These are phyloP conservation scores for Debaryomyces maramus DNA, from an alignment of 805 yeast species.

Conservation along the genomic window DNA sequence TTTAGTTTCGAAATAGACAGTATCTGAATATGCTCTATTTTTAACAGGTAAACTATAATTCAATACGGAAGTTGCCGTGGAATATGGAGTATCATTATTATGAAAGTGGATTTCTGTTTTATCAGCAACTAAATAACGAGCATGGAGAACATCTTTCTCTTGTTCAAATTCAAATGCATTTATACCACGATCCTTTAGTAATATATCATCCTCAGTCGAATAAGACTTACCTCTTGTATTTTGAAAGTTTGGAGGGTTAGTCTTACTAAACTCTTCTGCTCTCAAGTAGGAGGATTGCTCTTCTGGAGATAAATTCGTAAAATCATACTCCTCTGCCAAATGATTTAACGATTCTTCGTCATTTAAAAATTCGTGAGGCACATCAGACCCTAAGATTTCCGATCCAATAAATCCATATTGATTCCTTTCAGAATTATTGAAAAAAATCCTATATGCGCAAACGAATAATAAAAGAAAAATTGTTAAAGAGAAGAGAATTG, in stretches of 20 bases:
- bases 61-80: conserved; percentile 39
- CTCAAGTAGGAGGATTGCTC: conserved; percentile 37
- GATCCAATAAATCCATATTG: conserved; percentile 14
- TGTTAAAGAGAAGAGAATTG: conserved; percentile 9
- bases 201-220: conserved; percentile 27
- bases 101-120: conserved; percentile 36
- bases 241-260: conserved; percentile 32
- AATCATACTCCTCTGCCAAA: conserved; percentile 39
- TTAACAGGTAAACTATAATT: conserved; percentile 41
- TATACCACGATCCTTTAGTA: conserved; percentile 38
- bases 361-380: conserved; percentile 40
- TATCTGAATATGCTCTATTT: conserved; percentile 33
- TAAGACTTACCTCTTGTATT: conserved; percentile 34
- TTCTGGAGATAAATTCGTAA: conserved; percentile 38
- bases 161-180: conserved; percentile 42
- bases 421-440: conserved; percentile 8
- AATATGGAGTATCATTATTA: conserved; percentile 39
- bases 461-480: conserved; percentile 10
- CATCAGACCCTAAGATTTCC: conserved; percentile 16
- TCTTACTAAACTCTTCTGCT: conserved; percentile 35
- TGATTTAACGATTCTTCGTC: conserved; percentile 38
- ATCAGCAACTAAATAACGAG: conserved; percentile 40
- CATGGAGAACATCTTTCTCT: conserved; percentile 29
- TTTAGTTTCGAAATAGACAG: conserved; percentile 62
- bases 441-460: conserved; percentile 11